Evolutionary conservation across 139 green algal genomes (phyloP), one percentile per base, ranked within the genome.

Genomic region (Tetradesmus lagerheimii): DNA sequence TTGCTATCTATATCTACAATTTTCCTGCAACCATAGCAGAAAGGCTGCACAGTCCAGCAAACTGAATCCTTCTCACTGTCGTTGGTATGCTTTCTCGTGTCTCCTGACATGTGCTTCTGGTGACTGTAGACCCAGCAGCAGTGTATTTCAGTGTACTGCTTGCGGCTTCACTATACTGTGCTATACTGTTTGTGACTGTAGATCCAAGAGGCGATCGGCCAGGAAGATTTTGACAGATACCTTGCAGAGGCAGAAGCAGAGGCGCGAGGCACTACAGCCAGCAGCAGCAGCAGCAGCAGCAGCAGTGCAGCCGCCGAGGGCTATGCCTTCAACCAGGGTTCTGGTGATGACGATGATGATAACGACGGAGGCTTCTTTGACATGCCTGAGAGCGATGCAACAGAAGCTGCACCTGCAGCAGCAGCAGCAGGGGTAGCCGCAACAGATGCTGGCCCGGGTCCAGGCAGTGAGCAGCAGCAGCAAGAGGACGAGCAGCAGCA

Each of bases 301-400:
- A 78, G 57, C 29, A 86, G 39, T 34, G 80, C 80, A 47, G 80
- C 20, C 41, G 80, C 45, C 45, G 80, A 47, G 34, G 50, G 47
- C 74, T 62, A 38, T 77, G 53, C 50, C 35, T 31, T 25, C 34
- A 71, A 45, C 14, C 80, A 85, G 25, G n/a, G 47, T 25, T 0
- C 31, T 23, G 15, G 57, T 38, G 53, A 79, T 23, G 57, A 67
- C 16, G 82, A 88, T 35, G 53, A 79, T 34, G 82, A 88, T 18
- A 57, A 88, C 2, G 82, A 88, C 29, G 18, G 34, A 16, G 82
- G 82, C 20, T 88, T 88, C 57, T 88, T 88, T 79, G 82, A 88
- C 82, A 78, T 88, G 1, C 5, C 57, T 14, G 82, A 88, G 31
- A 71, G 20, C 0, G 57, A 71, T 23, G 31, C 16, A 16, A 71